Evolutionary conservation across 2,329 filamentous ascomycete genomes (phyloP).

Genomic region (Biscogniauxia sp.): DNA sequence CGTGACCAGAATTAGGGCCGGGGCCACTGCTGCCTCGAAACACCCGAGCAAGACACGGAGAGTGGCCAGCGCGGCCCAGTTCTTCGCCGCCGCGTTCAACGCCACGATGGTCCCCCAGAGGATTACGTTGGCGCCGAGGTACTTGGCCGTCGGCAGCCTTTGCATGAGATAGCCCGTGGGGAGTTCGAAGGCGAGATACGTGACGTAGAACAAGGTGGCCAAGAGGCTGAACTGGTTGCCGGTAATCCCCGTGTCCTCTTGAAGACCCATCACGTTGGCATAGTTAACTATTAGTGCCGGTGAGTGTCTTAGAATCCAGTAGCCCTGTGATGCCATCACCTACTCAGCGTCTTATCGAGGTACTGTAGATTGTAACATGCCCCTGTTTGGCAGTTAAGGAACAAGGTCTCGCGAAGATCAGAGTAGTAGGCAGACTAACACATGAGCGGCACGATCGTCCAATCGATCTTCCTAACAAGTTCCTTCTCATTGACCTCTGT

Average conservation of each 20-base stretch:
- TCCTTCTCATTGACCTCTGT: slow-evolving; percentile 24
- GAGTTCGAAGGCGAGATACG: slow-evolving; percentile 32
- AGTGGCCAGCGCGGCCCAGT: slow-evolving; percentile 47
- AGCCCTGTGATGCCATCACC: neutral
- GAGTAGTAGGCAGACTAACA: slow-evolving; percentile 16
- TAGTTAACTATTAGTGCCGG: slow-evolving; percentile 24
- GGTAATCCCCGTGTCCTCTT: slow-evolving; percentile 28
- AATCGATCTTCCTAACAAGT: slow-evolving; percentile 31
- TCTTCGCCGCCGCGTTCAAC: slow-evolving; percentile 47
- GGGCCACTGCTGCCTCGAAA: slow-evolving; percentile 53
- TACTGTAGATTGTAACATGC: slow-evolving; percentile 32
- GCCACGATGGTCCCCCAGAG: slow-evolving; percentile 48
- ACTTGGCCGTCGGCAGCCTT: slow-evolving; percentile 51
- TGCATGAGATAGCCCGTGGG: slow-evolving; percentile 49
- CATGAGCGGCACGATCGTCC: slow-evolving; percentile 31
- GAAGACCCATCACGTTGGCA: slow-evolving; percentile 32
- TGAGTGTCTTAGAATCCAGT: neutral
- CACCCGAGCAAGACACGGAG: slow-evolving; percentile 50
- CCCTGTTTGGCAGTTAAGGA: slow-evolving; percentile 15
- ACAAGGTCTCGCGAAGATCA: neutral
- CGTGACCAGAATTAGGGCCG: slow-evolving; percentile 53
- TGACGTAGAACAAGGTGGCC: slow-evolving; percentile 33
- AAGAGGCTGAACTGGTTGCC: slow-evolving; percentile 31
- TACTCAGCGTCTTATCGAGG: slow-evolving; percentile 31
- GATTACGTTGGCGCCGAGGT: slow-evolving; percentile 43